Evolutionary conservation across 208 protist genomes (phyloP).

Genomic region (Trypanosoma rangeli): DNA sequence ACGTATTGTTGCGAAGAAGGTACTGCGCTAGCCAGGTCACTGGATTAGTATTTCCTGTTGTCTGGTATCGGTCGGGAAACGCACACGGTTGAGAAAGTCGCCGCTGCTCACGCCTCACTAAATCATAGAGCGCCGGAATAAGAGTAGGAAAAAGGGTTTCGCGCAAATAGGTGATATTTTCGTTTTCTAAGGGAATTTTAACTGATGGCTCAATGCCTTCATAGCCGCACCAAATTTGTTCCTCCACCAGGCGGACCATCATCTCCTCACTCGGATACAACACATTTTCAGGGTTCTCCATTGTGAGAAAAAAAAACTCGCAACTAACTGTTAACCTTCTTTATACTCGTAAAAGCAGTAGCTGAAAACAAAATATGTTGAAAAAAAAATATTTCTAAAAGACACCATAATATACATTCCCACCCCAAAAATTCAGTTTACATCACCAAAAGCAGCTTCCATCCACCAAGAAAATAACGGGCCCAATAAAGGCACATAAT

Average conservation of each 20-base stretch:
- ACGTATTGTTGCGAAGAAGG: slow-evolving; percentile 69
- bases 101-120: slow-evolving; percentile 41
- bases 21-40: slow-evolving; percentile 80
- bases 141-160: slow-evolving; percentile 75
- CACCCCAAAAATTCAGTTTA: background rate
- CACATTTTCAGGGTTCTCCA: slow-evolving; percentile 24
- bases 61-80: slow-evolving; percentile 13
- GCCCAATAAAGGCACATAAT: background rate
- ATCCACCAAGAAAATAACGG: background rate
- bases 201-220: slow-evolving; percentile 15
- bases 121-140: slow-evolving; percentile 64
- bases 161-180: slow-evolving; percentile 56
- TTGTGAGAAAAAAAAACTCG: slow-evolving; percentile 13
- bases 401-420: background rate
- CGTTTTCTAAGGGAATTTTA: slow-evolving; percentile 18
- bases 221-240: slow-evolving; percentile 64
- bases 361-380: background rate
- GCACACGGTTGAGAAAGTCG: background rate
- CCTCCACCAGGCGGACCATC: slow-evolving; percentile 71
- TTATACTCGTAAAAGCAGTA: background rate
- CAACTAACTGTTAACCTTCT: slow-evolving; percentile 8
- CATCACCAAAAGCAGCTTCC: background rate
- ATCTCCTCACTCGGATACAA: slow-evolving; percentile 32
- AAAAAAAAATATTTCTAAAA: background rate
- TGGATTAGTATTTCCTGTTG: slow-evolving; percentile 41